These are phyloP conservation scores for Polytrichum formosum DNA, from an alignment of 225 moss, liverwort and hornwort genomes.

Conservation along the genomic window DNA sequence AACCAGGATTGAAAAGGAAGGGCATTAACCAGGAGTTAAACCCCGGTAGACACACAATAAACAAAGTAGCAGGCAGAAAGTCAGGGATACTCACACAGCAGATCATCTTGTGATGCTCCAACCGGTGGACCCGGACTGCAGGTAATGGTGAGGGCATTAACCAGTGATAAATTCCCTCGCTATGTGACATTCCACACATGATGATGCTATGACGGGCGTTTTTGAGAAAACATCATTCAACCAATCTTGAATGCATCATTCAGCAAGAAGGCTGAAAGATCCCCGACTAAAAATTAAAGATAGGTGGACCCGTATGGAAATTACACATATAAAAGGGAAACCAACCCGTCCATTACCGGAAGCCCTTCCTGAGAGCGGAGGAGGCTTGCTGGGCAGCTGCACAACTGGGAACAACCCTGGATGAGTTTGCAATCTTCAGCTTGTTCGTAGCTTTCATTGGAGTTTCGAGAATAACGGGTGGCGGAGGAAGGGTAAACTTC, in stretches of 20 bases:
- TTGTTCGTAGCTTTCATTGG: constrained; percentile 10
- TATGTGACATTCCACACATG: constrained; percentile 8
- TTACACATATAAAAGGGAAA: neutral
- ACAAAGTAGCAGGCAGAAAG: too few relatives aligned
- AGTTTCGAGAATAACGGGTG: constrained; percentile 12
- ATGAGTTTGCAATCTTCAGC: constrained; percentile 11
- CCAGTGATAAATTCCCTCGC: constrained; percentile 14
- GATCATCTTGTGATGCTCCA: constrained; percentile 5
- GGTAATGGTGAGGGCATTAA: constrained; percentile 6
- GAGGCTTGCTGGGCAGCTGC: constrained; percentile 27
- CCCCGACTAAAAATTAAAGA: too few relatives aligned
- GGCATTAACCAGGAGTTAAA: too few relatives aligned
- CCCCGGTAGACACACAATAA: too few relatives aligned
- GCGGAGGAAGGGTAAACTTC: constrained; percentile 2
- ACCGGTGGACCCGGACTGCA: neutral
- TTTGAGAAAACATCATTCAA: constrained; percentile 23
- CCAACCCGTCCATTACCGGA: constrained; percentile 15
- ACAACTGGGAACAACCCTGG: constrained; percentile 3
- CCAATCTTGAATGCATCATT: constrained; percentile 25
- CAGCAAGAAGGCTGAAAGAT: too few relatives aligned
- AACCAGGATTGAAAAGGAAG: too few relatives aligned
- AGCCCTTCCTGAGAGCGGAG: constrained; percentile 47
- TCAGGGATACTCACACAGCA: too few relatives aligned
- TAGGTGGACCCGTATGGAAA: too few relatives aligned
- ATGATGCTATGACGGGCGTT: constrained; percentile 11